Conservation (phyloP, 2,329 filamentous ascomycete genomes). For the Colletotrichum tropicicola region DNA sequence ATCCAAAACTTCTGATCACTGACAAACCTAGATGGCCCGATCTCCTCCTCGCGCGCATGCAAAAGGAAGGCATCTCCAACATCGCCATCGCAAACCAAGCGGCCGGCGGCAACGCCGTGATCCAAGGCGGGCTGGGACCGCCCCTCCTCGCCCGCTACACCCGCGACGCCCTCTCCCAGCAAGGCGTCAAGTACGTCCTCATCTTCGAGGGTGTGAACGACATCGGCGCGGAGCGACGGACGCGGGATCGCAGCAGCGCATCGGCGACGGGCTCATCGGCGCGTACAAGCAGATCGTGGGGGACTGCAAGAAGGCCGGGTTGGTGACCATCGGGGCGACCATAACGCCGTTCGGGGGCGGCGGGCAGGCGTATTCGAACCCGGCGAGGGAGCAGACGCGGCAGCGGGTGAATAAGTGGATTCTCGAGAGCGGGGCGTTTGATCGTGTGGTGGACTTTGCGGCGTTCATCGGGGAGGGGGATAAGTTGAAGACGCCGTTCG, state of each 20-base stretch:
- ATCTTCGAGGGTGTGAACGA: conserved; percentile 77
- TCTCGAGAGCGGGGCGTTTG: conserved; percentile 60
- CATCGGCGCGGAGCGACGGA: conserved; percentile 63
- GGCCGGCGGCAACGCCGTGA: conserved; percentile 73
- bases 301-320: conserved; percentile 61
- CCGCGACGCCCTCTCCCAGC: conserved; percentile 69
- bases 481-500: conserved; percentile 58
- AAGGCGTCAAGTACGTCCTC: conserved; percentile 67
- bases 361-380: conserved; percentile 63
- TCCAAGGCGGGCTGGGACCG: conserved; percentile 70
- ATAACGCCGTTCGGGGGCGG: conserved; percentile 69
- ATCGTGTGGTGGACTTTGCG: conserved; percentile 71
- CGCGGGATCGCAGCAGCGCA: conserved; percentile 52
- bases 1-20: neutral
- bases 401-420: conserved; percentile 70
- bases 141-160: conserved; percentile 68
- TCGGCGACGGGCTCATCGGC: conserved; percentile 61
- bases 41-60: conserved; percentile 60
- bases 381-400: conserved; percentile 63
- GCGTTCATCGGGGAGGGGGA: conserved; percentile 60
- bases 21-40: conserved; percentile 60
- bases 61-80: conserved; percentile 53
- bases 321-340: conserved; percentile 69
- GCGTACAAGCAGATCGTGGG: conserved; percentile 67
- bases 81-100: conserved; percentile 72